Evolutionary conservation across 2,329 filamentous ascomycete genomes (phyloP).

Genomic region (Macrophomina phaseolina): DNA sequence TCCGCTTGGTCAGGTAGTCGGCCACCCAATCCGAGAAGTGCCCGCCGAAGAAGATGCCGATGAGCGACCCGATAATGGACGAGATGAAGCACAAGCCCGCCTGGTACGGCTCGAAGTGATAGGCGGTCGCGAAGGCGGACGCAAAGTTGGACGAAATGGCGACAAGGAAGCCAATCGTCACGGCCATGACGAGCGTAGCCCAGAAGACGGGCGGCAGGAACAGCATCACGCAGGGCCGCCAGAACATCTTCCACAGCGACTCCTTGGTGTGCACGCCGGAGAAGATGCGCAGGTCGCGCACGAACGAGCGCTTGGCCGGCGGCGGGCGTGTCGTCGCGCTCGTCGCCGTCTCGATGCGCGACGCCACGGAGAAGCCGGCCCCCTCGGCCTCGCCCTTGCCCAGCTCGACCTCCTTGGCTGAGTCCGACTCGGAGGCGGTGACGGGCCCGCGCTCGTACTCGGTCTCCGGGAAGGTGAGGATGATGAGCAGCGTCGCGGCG

Average conservation of each 20-base stretch:
- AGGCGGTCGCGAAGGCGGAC: constrained; percentile 34
- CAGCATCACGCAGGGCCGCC: constrained; percentile 58
- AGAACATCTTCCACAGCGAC: constrained; percentile 54
- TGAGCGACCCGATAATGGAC: constrained; percentile 54
- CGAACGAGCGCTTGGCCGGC: neutral
- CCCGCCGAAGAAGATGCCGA: constrained; percentile 60
- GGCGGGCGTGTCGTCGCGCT: neutral
- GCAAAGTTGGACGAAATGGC: constrained; percentile 42
- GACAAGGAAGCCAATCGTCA: constrained; percentile 61
- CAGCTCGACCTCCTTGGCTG: constrained; percentile 3
- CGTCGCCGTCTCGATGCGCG: constrained; percentile 29
- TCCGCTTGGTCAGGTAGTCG: constrained; percentile 36
- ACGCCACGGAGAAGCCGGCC: constrained; percentile 21
- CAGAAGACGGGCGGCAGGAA: constrained; percentile 60
- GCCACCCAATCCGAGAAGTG: constrained; percentile 42
- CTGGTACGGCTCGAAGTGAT: constrained; percentile 42
- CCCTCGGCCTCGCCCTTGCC: neutral
- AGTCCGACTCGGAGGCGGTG: constrained; percentile 14
- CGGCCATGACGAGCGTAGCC: constrained; percentile 60
- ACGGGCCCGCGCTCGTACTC: constrained; percentile 48
- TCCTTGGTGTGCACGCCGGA: constrained; percentile 53
- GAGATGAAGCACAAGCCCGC: constrained; percentile 59
- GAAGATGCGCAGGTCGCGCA: constrained; percentile 47
- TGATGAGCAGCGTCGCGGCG: constrained; percentile 52
- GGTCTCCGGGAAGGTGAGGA: constrained; percentile 64